Base-by-base conservation (phyloP, 768 basidiomycete genomes). In the Favolaschia claudopus region DNA sequence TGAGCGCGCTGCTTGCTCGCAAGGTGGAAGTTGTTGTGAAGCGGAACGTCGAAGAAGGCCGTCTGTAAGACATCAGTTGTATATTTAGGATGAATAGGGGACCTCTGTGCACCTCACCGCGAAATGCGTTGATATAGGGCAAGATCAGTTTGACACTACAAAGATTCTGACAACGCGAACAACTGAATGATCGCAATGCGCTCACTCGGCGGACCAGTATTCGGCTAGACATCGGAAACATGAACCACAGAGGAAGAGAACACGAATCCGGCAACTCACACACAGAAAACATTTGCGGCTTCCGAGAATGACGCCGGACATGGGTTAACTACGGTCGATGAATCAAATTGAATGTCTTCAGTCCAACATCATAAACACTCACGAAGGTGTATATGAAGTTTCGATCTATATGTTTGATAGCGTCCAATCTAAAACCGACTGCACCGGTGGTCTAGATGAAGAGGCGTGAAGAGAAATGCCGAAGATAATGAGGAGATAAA, bases 21-120 rank as follows among this genome's bases (percentile, higher is more conserved):
- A 58, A 82, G 78, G 67, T 89, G 80, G 68, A 96, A 89, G 64
- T 92, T 93, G 74, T 86, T 81, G 69, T 98, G 95, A 20, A 98
- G 79, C 19, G 93, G 93, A 7, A 93, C 92, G 69, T 97, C 95
- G 63, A 97, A 97, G 69, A 96, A 93, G 0, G 94, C 82, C 12
- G 91, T 86, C 89, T 96, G 72, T 31, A 57, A 52, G 20, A 13
- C n/a, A 31, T 31, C 4, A 10, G 27, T 28, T 29, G 39, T 19
- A 22, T 44, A 45, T 24, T 33, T 42, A 45, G 25, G 19, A 51
- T 20, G 8, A 55, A 44, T 47, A 59, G 61, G 29, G 52, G 38
- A 47, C 5, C 22, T 32, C 76, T 51, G 31, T 20, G 10, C 60
- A 91, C 91, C 72, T 89, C 80, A 62, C 91, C 90, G 72, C 82